Percentiles rank a stretch among this genome's conserved stretches.
phyloP scores from a whole-genome alignment of 108 stramenopile genomes.

The Stephanodiscus triporus region DNA sequence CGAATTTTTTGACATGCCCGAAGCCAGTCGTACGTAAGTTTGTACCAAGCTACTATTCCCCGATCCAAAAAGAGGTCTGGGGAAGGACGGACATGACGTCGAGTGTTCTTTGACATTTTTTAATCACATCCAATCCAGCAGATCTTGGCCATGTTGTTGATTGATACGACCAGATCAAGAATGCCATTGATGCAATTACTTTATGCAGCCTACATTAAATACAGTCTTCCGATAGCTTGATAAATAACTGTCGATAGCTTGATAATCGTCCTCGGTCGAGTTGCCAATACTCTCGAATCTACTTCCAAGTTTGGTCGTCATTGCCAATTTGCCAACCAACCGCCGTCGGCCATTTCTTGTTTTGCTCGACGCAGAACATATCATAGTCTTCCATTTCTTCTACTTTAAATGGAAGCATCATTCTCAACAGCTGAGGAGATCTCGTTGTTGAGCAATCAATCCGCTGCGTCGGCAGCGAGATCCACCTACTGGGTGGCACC shows the following conservation, averaged over 20 bases:
- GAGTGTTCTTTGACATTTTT: too few species aligned
- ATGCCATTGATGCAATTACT: constrained; percentile 1
- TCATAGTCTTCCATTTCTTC: background rate
- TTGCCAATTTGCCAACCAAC: background rate
- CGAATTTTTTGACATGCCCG: too few species aligned
- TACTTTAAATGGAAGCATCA: constrained; percentile 22
- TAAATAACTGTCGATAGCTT: background rate
- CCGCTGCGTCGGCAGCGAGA: constrained; percentile 22
- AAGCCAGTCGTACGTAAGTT: too few species aligned
- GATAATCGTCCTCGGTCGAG: background rate
- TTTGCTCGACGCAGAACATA: background rate
- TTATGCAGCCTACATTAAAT: background rate
- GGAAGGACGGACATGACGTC: too few species aligned
- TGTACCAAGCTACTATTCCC: too few species aligned
- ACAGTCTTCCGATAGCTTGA: constrained; percentile 11
- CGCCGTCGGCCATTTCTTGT: background rate
- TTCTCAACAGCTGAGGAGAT: constrained; percentile 4
- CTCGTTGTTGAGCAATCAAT: constrained; percentile 29
- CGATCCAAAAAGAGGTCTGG: too few species aligned
- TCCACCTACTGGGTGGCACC: constrained; percentile 1
- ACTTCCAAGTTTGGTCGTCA: background rate
- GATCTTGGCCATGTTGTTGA: too few species aligned
- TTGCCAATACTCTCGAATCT: background rate
- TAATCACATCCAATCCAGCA: too few species aligned
- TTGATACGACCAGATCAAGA: too few species aligned